Percentiles rank a stretch among this genome's conserved stretches.
Evolutionary conservation across 1,139 yeast species (phyloP).

Genomic region (Chernovozyma aurita): DNA sequence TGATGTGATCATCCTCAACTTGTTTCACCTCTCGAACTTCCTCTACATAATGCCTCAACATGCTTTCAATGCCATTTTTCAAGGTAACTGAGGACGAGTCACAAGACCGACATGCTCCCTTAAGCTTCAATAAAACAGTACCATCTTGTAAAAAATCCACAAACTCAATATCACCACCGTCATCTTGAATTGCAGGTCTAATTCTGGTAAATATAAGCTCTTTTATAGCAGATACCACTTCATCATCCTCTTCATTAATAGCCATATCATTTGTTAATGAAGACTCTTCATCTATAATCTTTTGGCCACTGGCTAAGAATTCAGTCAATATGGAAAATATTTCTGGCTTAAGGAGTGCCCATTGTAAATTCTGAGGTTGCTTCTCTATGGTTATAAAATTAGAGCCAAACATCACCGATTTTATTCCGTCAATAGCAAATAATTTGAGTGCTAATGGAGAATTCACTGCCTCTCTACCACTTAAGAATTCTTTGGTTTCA

Average conservation of each 20-base stretch:
- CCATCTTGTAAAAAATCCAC: constrained; percentile 64
- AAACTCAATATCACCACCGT: constrained; percentile 80
- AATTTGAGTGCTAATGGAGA: constrained; percentile 54
- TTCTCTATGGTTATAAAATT: constrained; percentile 85
- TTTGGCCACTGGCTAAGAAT: constrained; percentile 72
- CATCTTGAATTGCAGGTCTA: constrained; percentile 89
- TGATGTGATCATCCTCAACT: constrained; percentile 32
- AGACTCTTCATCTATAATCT: constrained; percentile 42
- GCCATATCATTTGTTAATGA: constrained; percentile 29
- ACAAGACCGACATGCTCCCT: constrained; percentile 80
- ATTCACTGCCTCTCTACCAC: constrained; percentile 52
- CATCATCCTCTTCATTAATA: constrained; percentile 60
- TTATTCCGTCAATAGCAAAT: constrained; percentile 48
- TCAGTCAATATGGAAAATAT: constrained; percentile 83
- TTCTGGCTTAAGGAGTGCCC: constrained; percentile 86
- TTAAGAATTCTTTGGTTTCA: constrained; percentile 50
- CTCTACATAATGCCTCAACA: constrained; percentile 77
- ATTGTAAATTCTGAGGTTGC: constrained; percentile 42
- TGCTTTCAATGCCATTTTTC: constrained; percentile 76
- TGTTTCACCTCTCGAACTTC: constrained; percentile 70
- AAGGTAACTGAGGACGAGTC: constrained; percentile 72
- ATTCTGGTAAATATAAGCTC: constrained; percentile 91
- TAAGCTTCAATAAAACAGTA: constrained; percentile 58
- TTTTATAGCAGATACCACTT: constrained; percentile 84
- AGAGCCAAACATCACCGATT: constrained; percentile 50